Base-by-base conservation (phyloP, 1,284 basidiomycete genomes). In the Xerocomus amazonicus region DNA sequence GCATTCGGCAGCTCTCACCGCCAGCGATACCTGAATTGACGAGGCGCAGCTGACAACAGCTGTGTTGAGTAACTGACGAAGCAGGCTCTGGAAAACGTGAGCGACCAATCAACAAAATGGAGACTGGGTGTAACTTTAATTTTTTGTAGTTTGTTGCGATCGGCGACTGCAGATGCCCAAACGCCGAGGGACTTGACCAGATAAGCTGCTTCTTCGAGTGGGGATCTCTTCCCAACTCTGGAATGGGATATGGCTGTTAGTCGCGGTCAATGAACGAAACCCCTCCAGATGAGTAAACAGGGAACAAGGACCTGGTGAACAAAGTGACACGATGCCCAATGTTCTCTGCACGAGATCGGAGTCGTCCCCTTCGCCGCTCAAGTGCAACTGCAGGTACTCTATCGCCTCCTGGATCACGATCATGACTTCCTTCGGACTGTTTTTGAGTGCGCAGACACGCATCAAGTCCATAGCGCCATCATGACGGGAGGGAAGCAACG, bases 401-500 rank as follows among this genome's bases (percentile, higher is more conserved):
- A 79, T 53, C 7, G 67, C 69, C 61, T 86, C 86, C 59, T 87
- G 81, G 7, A 74, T 61, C 2, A 79, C 77, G 49, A 89, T 78
- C 6, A 83, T 57, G 3, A 80, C 67, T 60, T 89, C 86, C 57
- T 83, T 86, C 0, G 82, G 53, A 34, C 53, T 65, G 7, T 39
- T 44, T 6, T 43, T 33, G 36, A 49, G 33, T 19, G 56, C 67
- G n/a, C 61, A 65, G 13, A 29, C 19, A 36, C 34, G 52, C 17
- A 68, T 50, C 42, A 65, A 14, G 42, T 56, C 56, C 16, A 44
- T 40, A 29, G 65, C 53, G 4, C 56, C 58, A 41, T 61, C 55
- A 6, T 48, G 44, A 29, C 29, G 23, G 19, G 55, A 65, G 23
- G 65, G 50, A 37, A 65, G 56, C 13, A 65, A 40, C n/a, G 9